Evolutionary conservation across 2,329 filamentous ascomycete genomes (phyloP).

Genomic region (Gaeumannomyces tritici): DNA sequence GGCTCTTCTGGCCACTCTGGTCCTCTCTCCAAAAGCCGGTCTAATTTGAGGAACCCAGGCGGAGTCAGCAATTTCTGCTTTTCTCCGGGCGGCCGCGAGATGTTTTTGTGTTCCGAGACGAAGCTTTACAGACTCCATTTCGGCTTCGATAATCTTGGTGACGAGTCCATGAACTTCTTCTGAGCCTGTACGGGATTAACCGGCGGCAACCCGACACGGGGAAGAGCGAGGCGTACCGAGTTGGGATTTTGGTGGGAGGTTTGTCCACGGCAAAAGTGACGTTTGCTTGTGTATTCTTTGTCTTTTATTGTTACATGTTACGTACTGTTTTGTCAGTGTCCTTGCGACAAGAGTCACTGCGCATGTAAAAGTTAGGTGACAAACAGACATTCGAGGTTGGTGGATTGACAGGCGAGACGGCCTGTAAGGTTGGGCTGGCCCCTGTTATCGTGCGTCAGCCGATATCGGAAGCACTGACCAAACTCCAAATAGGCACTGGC

Average conservation of each 20-base stretch:
- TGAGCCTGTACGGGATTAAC: background rate
- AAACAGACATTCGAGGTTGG: no score
- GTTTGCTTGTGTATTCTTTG: no score
- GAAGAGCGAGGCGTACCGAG: background rate
- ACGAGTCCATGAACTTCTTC: background rate
- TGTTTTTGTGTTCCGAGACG: constrained; percentile 38
- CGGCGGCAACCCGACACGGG: no score
- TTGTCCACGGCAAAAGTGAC: background rate
- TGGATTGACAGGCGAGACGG: no score
- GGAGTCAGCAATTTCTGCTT: constrained; percentile 36
- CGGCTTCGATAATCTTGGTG: background rate
- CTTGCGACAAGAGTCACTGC: no score
- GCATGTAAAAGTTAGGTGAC: no score
- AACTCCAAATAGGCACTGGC: background rate
- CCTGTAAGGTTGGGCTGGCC: no score
- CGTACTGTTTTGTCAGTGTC: no score
- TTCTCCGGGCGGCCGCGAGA: constrained; percentile 23
- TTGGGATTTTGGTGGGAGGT: background rate
- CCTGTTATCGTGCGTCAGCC: background rate
- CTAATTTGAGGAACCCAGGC: constrained; percentile 11
- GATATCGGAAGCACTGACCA: background rate
- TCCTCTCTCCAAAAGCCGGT: background rate
- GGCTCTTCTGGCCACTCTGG: background rate
- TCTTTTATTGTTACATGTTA: no score
- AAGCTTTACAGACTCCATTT: constrained; percentile 32